Percentiles rank a stretch among this genome's conserved stretches.
Evolutionary conservation across 1,284 basidiomycete genomes (phyloP).

Genomic region (Pseudozyma sp.): DNA sequence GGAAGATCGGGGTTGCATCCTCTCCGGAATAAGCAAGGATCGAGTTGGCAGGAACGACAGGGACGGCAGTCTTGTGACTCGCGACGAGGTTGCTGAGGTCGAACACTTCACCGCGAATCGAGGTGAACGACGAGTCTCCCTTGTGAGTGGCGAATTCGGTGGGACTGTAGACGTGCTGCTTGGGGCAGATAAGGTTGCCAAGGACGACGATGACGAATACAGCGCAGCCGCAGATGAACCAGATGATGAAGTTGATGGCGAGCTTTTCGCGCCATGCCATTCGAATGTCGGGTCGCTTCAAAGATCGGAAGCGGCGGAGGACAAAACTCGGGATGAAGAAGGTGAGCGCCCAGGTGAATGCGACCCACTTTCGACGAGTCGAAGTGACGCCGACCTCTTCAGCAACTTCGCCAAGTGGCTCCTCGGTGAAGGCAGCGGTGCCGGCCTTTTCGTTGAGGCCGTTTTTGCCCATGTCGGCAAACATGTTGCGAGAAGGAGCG

Average conservation of each 20-base stretch:
- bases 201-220: constrained; percentile 93
- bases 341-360: constrained; percentile 87
- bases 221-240: constrained; percentile 87
- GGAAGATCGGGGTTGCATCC: constrained; percentile 84
- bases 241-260: constrained; percentile 90
- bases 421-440: constrained; percentile 51
- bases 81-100: constrained; percentile 73
- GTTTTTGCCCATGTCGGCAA: constrained; percentile 76
- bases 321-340: constrained; percentile 86
- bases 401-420: constrained; percentile 75
- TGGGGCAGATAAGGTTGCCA: constrained; percentile 90
- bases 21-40: constrained; percentile 86
- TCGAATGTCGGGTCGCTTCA: constrained; percentile 92
- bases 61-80: constrained; percentile 77
- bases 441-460: constrained; percentile 68
- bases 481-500: constrained; percentile 94
- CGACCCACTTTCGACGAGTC: constrained; percentile 86
- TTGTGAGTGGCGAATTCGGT: constrained; percentile 82
- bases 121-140: constrained; percentile 79
- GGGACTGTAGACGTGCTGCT: constrained; percentile 86
- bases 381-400: constrained; percentile 86
- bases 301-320: constrained; percentile 80
- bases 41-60: constrained; percentile 79
- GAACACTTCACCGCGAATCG: constrained; percentile 93
- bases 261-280: constrained; percentile 99